A percentile compares a stretch with the other conserved stretches of the same genome.
These are phyloP conservation scores for apple (Malus domestica) DNA, from an alignment of 306 rosid species.

Conservation along the genomic window ASM211411v1 NC_041797.1:1701501-1702000, in stretches of 20 bases:
- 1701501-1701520: too few relatives aligned
- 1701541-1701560: too few relatives aligned
- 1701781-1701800: neutral
- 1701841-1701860: neutral
- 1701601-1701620: neutral
- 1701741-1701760: neutral
- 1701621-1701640: constrained; percentile 28
- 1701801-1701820: constrained; percentile 5
- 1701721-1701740: neutral
- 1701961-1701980: too few relatives aligned
- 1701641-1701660: constrained; percentile 33
- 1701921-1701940: too few relatives aligned
- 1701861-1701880: constrained; percentile 10
- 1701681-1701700: neutral
- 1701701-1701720: neutral
- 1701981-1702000: too few relatives aligned
- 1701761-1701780: neutral
- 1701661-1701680: constrained; percentile 23
- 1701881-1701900: constrained; percentile 8
- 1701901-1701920: too few relatives aligned
- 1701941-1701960: too few relatives aligned
- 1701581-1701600: neutral
- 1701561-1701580: too few relatives aligned
- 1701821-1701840: neutral
- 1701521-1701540: too few relatives aligned